phyloP scores from a whole-genome alignment of 108 stramenopile species.

The Discostella pseudostelligera region DNA sequence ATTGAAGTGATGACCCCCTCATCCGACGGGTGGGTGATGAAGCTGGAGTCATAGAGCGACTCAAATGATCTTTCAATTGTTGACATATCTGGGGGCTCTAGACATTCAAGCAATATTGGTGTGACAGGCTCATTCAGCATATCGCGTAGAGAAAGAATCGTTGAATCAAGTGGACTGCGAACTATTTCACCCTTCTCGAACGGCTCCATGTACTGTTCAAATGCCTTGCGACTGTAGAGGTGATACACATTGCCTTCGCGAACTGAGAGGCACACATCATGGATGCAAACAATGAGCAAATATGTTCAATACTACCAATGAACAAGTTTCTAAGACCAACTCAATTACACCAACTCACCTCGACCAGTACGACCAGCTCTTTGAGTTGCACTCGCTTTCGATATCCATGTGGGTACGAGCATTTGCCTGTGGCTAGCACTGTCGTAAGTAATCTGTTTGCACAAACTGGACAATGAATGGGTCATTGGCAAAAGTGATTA shows the following conservation, averaged over 20 bases:
- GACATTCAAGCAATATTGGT: conserved; percentile 64
- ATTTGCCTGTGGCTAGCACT: conserved; percentile 68
- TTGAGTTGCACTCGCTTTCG: conserved; percentile 87
- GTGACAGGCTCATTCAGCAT: conserved; percentile 74
- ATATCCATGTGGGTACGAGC: conserved; percentile 87
- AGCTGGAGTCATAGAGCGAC: conserved; percentile 63
- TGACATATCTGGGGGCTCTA: conserved; percentile 77
- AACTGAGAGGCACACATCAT: conserved; percentile 58
- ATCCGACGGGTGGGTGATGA: conserved; percentile 62
- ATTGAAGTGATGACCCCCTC: conserved; percentile 68
- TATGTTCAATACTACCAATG: not conserved
- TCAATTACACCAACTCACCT: conserved; percentile 8
- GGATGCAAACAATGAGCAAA: not conserved
- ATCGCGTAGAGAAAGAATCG: conserved; percentile 69
- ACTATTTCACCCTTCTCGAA: conserved; percentile 83
- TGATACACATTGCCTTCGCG: conserved; percentile 88
- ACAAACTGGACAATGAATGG: conserved; percentile 33
- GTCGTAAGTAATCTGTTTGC: conserved; percentile 81
- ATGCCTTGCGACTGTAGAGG: conserved; percentile 72
- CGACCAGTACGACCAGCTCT: conserved; percentile 88
- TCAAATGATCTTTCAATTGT: conserved; percentile 79
- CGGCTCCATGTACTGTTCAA: conserved; percentile 57
- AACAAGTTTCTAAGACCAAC: not conserved
- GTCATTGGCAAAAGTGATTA: not conserved
- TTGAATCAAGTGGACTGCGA: conserved; percentile 78